Evolutionary conservation across 345 rosid genomes (phyloP).

Genomic region (Rhizophora mangle): DNA sequence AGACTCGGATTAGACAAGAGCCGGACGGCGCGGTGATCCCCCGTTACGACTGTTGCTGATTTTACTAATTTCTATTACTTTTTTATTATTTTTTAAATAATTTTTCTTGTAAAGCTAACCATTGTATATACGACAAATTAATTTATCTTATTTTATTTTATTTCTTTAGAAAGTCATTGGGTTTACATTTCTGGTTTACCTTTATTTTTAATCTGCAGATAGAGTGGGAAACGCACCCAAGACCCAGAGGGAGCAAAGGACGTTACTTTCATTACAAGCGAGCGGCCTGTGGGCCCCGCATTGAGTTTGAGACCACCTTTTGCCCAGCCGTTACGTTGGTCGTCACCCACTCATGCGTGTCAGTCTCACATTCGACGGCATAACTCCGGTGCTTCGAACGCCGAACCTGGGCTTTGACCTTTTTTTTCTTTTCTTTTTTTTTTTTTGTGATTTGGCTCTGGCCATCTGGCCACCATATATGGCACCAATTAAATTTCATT

Average conservation of each 20-base stretch:
- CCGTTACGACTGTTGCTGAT: conserved; percentile 39
- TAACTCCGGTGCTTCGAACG: conserved; percentile 25
- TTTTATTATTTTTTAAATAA: not conserved
- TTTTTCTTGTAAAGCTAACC: not conserved
- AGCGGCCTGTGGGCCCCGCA: conserved; percentile 53
- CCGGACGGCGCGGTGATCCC: conserved; percentile 60
- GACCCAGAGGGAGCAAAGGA: too few relatives aligned
- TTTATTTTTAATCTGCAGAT: not conserved
- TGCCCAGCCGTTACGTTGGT: conserved; percentile 43
- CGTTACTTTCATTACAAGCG: conserved; percentile 46
- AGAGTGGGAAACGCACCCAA: not conserved
- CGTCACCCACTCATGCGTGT: conserved; percentile 36
- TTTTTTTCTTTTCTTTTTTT: not conserved
- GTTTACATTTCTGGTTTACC: too few relatives aligned
- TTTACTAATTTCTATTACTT: not conserved
- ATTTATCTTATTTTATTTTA: not conserved
- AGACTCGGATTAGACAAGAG: conserved; percentile 44
- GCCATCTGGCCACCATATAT: not conserved
- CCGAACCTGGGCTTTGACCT: conserved; percentile 25
- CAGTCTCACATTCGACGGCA: not conserved
- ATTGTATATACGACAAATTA: not conserved
- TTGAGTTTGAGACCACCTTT: conserved; percentile 38
- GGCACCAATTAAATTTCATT: too few relatives aligned
- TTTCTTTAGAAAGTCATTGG: too few relatives aligned
- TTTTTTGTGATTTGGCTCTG: not conserved